Evolutionary conservation across 1,139 yeast genomes (phyloP), one percentile per base, ranked within the genome.

Genomic region (Candida tunisiensis): DNA sequence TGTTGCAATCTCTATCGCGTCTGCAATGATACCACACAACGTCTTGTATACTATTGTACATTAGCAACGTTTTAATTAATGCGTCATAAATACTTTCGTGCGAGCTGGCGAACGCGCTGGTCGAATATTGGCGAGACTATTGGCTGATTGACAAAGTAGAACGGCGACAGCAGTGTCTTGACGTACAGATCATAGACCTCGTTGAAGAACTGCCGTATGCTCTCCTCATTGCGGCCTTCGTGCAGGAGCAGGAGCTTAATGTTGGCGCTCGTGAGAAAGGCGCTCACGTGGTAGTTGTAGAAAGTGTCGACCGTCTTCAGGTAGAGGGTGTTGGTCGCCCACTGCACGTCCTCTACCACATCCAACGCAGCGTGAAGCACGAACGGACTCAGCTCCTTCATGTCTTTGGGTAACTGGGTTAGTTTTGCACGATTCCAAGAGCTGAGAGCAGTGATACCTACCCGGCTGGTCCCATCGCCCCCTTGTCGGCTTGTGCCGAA

Each of bases 151-250:
- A 72, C 68, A 29, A 65, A 60, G 47, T 83, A 88, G 45, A 88
- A 88, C 2, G 98, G 98, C 38, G 78, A 80, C 57, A 88, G 56
- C 28, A 80, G 51, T 11, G 88, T 71, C 53, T 85, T 88, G 19
- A 79, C 83, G 42, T 85, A 88, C 28, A 85, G 55, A 41, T 88
- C 98, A 49, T 85, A 79, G 10, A 79, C 65, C 34, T 85, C 96
- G 28, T 65, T 62, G 48, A 83, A 82, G 47, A 88, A 85, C 45
- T 77, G 91, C 38, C 74, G 69, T 17, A 85, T 77, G 9, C 75
- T 61, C 40, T 74, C 85, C 37, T 82, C 94, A 40, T 74, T 42
- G 23, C 54, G 50, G 16, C 58, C 47, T 35, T 79, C 91, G 44
- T 79, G 88, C 25, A 91, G 65, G 36, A 91, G 61, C 23, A 91